Evolutionary conservation across 495 filamentous ascomycete genomes (phyloP).

Genomic region (Aspergillus sclerotiicarbonarius): DNA sequence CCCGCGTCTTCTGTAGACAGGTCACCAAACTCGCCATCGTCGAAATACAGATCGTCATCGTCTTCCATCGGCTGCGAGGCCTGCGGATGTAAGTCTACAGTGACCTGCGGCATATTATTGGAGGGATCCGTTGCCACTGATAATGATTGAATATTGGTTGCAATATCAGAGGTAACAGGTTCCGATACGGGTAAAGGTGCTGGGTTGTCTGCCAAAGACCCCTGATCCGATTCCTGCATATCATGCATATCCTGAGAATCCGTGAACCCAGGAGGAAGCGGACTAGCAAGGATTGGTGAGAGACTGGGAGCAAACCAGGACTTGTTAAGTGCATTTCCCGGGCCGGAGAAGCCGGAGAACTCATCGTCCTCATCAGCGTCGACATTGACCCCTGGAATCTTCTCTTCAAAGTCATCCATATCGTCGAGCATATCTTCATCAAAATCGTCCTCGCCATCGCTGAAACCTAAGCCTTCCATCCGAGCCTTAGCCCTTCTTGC

Average conservation of each 20-base stretch:
- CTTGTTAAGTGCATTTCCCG: constrained; percentile 33
- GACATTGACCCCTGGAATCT: constrained; percentile 71
- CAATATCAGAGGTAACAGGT: not conserved
- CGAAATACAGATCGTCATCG: constrained; percentile 79
- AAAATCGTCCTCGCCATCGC: constrained; percentile 49
- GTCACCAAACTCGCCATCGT: constrained; percentile 70
- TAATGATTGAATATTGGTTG: not conserved
- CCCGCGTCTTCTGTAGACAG: constrained; percentile 48
- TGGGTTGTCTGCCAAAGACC: not conserved
- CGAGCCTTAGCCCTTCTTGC: constrained; percentile 36
- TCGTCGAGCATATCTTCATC: constrained; percentile 71
- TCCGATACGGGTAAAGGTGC: not conserved
- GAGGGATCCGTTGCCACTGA: not conserved
- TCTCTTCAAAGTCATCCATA: constrained; percentile 70
- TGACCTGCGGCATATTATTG: not conserved
- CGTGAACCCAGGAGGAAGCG: constrained; percentile 27
- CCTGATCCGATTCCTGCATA: not conserved
- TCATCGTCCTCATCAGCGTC: constrained; percentile 60
- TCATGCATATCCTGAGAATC: constrained; percentile 5
- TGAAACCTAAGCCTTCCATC: constrained; percentile 45
- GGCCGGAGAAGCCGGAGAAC: constrained; percentile 31
- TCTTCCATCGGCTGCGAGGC: constrained; percentile 29
- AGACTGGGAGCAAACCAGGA: constrained; percentile 37
- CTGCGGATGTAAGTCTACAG: constrained; percentile 5
- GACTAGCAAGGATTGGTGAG: constrained; percentile 40